Conservation (phyloP, 768 basidiomycete genomes). For the Punctularia strigosozonata region DNA sequence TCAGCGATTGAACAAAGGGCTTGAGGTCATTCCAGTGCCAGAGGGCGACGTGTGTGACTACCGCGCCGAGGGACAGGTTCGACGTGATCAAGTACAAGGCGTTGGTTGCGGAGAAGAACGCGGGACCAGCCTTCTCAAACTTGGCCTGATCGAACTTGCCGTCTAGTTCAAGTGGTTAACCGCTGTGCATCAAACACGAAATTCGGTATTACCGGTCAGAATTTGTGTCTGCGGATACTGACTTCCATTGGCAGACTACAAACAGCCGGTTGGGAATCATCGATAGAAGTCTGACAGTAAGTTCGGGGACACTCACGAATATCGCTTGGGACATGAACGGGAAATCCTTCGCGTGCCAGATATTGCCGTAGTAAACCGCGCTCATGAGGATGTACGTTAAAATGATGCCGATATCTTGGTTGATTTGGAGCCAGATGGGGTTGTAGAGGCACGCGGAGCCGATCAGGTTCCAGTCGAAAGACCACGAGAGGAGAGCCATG, state of each 20-base stretch:
- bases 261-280: too few species aligned
- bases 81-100: constrained; percentile 21
- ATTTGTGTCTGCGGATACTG: constrained; percentile 19
- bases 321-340: constrained; percentile 18
- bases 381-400: constrained; percentile 13
- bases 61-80: constrained; percentile 21
- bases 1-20: constrained; percentile 20
- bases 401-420: constrained; percentile 12
- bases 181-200: too few species aligned
- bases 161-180: neutral
- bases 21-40: constrained; percentile 25
- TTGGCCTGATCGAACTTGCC: constrained; percentile 9
- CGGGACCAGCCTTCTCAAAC: constrained; percentile 14
- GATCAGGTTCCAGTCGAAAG: constrained; percentile 19
- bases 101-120: constrained; percentile 25
- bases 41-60: constrained; percentile 21
- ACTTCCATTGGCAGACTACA: constrained; percentile 12
- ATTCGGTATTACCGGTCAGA: constrained; percentile 14
- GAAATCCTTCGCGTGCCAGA: constrained; percentile 11
- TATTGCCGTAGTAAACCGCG: constrained; percentile 11
- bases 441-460: constrained; percentile 2
- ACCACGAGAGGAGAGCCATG: constrained; percentile 14
- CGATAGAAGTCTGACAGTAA: too few species aligned
- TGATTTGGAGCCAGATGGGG: constrained; percentile 11
- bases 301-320: too few species aligned